Evolutionary conservation across 108 stramenopile genomes (phyloP), one percentile per base, ranked within the genome.

Genomic region (Stephanodiscus minutulus): DNA sequence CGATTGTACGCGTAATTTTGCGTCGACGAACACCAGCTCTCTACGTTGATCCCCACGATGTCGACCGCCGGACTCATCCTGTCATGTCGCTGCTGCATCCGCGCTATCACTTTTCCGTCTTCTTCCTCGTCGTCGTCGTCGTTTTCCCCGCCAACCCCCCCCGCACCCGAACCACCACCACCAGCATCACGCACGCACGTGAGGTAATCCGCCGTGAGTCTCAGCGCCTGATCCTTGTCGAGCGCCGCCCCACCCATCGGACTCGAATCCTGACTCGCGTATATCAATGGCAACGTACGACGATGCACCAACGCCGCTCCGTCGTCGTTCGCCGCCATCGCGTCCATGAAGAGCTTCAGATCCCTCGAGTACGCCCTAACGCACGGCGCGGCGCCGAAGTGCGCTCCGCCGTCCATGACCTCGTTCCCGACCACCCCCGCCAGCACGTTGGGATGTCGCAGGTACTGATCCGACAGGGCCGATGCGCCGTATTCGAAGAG

Each of bases 351-450:
- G n/a, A 49, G n/a, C 63, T 81, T 80, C 50, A 89, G 29, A 70
- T 89, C 86, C 21, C 76, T 56, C 10, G 85, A 61, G 49, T 86
- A 89, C 15, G 70, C 70, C 9, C 69, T 43, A 41, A 89, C 43
- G 49, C 88, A 89, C 11, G 88, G 86, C 2, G 88, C 88, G 8
- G 85, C 62, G 27, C 80, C 86, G 87, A 13, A 73, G n/a, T 58
- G 10, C 54, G 36, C 13, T 67, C 35, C 15, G n/a, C 66, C 65
- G 59, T 89, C 85, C 88, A 89, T 87, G 31, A 89, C 88, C 66
- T 89, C 88, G 61, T 89, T 89, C 18, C 86, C 88, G 17, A 89
- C 60, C 27, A 87, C 61, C 20, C 85, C 86, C 6, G 71, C 86
- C 53, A 89, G 28, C 35, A 89, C 70, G 62, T 89, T 89, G 12